Evolutionary conservation across 805 yeast genomes (phyloP).

Genomic region (Ogataea salicorniae): DNA sequence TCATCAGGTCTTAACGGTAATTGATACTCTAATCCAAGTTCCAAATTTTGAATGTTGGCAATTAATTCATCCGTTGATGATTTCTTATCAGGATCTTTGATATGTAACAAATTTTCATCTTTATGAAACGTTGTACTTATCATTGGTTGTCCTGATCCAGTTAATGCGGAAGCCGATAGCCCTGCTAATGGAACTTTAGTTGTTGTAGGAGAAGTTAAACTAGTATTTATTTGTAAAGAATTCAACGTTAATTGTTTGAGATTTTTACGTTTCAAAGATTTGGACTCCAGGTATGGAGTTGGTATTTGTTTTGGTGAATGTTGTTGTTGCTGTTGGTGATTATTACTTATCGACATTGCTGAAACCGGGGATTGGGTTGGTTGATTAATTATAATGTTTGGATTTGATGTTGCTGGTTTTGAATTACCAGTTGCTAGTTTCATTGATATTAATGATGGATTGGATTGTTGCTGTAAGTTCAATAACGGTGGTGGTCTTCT

Average conservation of each 20-base stretch:
- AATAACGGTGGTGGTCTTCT: constrained; percentile 13
- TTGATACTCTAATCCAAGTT: constrained; percentile 50
- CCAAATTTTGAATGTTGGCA: constrained; percentile 42
- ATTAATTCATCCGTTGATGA: constrained; percentile 34
- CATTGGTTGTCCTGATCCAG: constrained; percentile 10
- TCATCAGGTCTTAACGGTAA: constrained; percentile 57
- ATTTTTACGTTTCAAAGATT: constrained; percentile 52
- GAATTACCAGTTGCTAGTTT: background rate
- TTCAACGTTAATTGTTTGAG: constrained; percentile 49
- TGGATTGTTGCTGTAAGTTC: background rate
- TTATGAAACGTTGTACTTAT: constrained; percentile 5
- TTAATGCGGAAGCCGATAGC: background rate
- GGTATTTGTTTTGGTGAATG: constrained; percentile 7
- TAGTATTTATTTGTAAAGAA: constrained; percentile 9
- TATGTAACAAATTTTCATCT: constrained; percentile 11
- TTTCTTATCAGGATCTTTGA: constrained; percentile 27
- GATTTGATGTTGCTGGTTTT: background rate
- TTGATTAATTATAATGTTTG: constrained; percentile 4
- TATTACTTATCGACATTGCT: background rate
- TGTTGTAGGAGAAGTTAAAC: constrained; percentile 3
- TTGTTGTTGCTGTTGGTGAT: constrained; percentile 1
- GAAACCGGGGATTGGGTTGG: background rate
- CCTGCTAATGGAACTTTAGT: background rate
- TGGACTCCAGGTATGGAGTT: constrained; percentile 22
- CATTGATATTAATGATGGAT: background rate